Conservation (phyloP, 2,329 filamentous ascomycete species). For the Colletotrichum lupini region DNA sequence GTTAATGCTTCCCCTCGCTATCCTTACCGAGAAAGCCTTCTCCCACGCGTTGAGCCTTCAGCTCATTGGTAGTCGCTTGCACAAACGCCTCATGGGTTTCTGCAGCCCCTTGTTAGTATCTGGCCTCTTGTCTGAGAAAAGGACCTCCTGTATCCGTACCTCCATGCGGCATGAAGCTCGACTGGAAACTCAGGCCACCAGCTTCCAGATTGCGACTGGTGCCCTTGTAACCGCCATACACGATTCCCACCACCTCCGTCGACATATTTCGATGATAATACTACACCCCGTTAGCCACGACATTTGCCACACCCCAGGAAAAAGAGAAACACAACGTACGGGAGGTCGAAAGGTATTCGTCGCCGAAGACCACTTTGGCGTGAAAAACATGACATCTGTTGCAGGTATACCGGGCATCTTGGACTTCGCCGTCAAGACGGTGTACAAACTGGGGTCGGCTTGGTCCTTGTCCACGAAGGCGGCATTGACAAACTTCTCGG, state of each 20-base stretch:
- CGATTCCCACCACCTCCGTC: constrained; percentile 61
- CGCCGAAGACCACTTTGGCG: constrained; percentile 69
- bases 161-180: constrained; percentile 44
- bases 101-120: neutral
- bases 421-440: constrained; percentile 68
- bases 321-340: constrained; percentile 18
- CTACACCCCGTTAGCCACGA: constrained; percentile 27
- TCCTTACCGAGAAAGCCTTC: constrained; percentile 39
- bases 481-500: constrained; percentile 65
- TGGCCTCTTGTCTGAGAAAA: constrained; percentile 20
- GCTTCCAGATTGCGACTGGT: constrained; percentile 41
- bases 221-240: constrained; percentile 45
- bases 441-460: constrained; percentile 71
- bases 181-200: constrained; percentile 45
- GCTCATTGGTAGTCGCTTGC: constrained; percentile 37
- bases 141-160: neutral
- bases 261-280: constrained; percentile 70
- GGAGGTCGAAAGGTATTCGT: constrained; percentile 68
- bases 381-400: constrained; percentile 73
- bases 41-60: constrained; percentile 38
- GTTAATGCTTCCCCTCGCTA: neutral
- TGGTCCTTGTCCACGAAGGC: constrained; percentile 70
- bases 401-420: constrained; percentile 62
- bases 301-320: neutral
- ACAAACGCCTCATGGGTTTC: constrained; percentile 40